These are phyloP conservation scores for Pichia sp. DNA, from an alignment of 1,139 yeast species.

Conservation along the genomic window DNA sequence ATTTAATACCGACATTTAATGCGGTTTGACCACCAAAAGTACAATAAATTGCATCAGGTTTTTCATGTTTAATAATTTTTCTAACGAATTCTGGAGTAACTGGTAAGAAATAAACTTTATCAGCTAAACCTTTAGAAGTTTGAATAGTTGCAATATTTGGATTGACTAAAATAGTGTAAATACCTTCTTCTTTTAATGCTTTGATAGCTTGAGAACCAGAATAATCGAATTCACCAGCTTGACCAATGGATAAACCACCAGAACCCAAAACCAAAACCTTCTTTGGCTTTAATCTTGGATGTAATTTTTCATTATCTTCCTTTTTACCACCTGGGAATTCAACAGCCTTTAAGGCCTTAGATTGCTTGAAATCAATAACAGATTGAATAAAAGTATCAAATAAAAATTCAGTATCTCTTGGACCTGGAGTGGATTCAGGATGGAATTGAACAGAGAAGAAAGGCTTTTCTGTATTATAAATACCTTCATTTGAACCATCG, in stretches of 20 bases:
- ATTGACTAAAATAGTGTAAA: conserved; percentile 88
- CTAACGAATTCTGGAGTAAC: conserved; percentile 95
- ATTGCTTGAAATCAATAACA: conserved; percentile 56
- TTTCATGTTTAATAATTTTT: conserved; percentile 88
- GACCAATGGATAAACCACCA: conserved; percentile 98
- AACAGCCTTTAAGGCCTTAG: conserved; percentile 57
- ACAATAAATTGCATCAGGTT: conserved; percentile 94
- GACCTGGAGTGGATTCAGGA: conserved; percentile 99
- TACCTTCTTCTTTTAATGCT: conserved; percentile 96
- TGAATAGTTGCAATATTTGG: conserved; percentile 98
- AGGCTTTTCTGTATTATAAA: conserved; percentile 81
- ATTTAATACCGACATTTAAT: conserved; percentile 85
- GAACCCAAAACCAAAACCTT: conserved; percentile 96
- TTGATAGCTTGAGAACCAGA: conserved; percentile 87
- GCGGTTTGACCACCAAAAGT: conserved; percentile 99
- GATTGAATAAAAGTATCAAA: conserved; percentile 89
- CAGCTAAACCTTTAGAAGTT: conserved; percentile 96
- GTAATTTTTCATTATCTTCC: conserved; percentile 66
- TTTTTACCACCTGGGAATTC: conserved; percentile 84
- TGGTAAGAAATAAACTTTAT: conserved; percentile 93
- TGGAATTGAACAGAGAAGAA: conserved; percentile 99
- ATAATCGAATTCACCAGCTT: conserved; percentile 99
- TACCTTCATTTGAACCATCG: conserved; percentile 98
- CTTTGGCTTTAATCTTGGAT: conserved; percentile 77
- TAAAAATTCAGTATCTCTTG: conserved; percentile 96